These are phyloP conservation scores for Globisporangium canariense DNA, from an alignment of 352 stramenopile species.

Conservation along the genomic window DNA sequence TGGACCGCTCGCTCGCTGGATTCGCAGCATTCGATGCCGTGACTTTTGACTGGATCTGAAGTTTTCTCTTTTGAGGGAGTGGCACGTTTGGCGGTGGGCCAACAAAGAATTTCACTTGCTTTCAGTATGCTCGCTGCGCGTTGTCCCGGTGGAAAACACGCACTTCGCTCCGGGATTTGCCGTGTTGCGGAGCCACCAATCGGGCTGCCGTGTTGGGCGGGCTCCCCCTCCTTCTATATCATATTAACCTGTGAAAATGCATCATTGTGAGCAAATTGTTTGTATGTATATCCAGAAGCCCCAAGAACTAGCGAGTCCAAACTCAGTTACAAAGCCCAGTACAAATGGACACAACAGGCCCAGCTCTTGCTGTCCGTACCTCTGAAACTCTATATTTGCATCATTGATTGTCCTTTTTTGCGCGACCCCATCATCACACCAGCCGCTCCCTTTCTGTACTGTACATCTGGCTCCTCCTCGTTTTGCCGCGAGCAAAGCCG, in stretches of 20 bases:
- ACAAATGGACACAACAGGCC: no score
- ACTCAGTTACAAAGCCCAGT: no score
- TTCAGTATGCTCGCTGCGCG: not conserved
- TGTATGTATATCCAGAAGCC: no score
- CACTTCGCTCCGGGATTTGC: slow-evolving; percentile 15
- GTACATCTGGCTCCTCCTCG: slow-evolving; percentile 11
- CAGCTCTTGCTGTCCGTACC: no score
- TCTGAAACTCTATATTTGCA: not conserved
- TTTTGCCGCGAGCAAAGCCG: slow-evolving; percentile 2
- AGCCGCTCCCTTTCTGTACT: slow-evolving; percentile 11
- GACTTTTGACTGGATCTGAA: not conserved
- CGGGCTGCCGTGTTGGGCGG: no score
- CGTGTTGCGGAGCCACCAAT: slow-evolving; percentile 25
- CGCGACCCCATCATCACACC: not conserved
- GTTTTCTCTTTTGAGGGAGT: not conserved
- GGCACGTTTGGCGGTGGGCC: no score
- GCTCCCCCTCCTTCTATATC: no score
- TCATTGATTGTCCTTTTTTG: not conserved
- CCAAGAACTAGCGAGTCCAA: no score
- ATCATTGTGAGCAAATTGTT: no score
- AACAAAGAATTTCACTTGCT: slow-evolving; percentile 10
- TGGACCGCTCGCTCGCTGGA: no score
- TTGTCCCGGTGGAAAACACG: slow-evolving; percentile 10
- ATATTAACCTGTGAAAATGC: no score
- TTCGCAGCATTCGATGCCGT: not conserved